These are phyloP conservation scores for Backusella sp. DNA, from an alignment of 192 early-diverging fungal genomes.

Conservation along the genomic window DNA sequence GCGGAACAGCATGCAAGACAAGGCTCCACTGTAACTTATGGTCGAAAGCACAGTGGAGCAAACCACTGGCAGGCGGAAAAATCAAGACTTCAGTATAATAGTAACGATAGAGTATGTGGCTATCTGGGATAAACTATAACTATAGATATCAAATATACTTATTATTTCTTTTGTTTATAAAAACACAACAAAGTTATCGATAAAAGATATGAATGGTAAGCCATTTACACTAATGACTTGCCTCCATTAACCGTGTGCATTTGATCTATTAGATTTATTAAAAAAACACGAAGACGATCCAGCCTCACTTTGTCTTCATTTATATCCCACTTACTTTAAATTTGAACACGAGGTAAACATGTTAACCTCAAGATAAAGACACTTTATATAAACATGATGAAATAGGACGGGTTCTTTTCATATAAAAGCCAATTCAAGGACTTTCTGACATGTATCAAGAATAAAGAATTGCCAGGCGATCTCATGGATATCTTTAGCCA, in stretches of 20 bases:
- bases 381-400: background rate
- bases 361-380: background rate
- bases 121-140: too few relatives aligned
- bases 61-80: conserved; percentile 5
- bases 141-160: too few relatives aligned
- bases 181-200: background rate
- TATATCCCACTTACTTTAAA: conserved; percentile 73
- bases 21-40: conserved; percentile 13
- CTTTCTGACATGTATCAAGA: conserved; percentile 49
- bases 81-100: background rate
- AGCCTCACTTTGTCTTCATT: conserved; percentile 62
- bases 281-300: conserved; percentile 46
- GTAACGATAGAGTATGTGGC: background rate
- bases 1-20: conserved; percentile 26
- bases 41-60: background rate
- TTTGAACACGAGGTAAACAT: conserved; percentile 59
- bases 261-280: conserved; percentile 38
- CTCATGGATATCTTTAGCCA: conserved; percentile 66
- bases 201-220: conserved; percentile 18
- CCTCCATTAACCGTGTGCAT: background rate
- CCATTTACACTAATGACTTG: background rate
- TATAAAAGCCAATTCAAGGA: conserved; percentile 59
- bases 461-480: conserved; percentile 56
- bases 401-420: conserved; percentile 50
- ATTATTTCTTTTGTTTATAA: background rate